Evolutionary conservation across 495 filamentous ascomycete genomes (phyloP).

Genomic region (Ramalina peruviana): DNA sequence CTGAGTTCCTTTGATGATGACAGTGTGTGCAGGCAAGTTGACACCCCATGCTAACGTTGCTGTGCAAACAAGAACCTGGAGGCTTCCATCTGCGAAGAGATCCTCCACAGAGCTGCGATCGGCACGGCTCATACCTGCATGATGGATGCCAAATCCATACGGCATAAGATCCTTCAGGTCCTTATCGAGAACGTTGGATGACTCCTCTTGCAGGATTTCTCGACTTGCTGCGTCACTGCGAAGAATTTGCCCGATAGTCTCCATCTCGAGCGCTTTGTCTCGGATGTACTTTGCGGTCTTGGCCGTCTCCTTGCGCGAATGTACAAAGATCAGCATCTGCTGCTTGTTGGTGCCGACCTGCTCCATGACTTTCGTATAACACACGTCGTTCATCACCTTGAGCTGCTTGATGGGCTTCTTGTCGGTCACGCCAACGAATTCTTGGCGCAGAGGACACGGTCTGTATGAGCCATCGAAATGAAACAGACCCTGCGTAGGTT

Average conservation of each 20-base stretch:
- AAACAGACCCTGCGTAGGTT: conserved; percentile 73
- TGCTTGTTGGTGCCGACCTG: conserved; percentile 82
- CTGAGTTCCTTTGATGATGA: conserved; percentile 95
- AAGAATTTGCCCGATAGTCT: conserved; percentile 92
- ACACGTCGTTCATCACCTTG: conserved; percentile 98
- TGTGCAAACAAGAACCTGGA: conserved; percentile 94
- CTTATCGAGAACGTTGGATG: conserved; percentile 66
- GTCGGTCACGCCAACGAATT: conserved; percentile 95
- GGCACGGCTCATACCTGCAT: conserved; percentile 86
- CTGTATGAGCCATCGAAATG: conserved; percentile 93
- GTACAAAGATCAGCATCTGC: conserved; percentile 98
- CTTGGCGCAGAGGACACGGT: conserved; percentile 85
- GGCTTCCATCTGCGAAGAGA: conserved; percentile 75
- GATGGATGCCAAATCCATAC: conserved; percentile 95
- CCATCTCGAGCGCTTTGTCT: conserved; percentile 89
- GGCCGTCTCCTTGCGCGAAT: conserved; percentile 93
- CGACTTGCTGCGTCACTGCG: conserved; percentile 85
- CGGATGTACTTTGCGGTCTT: conserved; percentile 93
- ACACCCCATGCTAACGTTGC: conserved; percentile 95
- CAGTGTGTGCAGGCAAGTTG: conserved; percentile 85
- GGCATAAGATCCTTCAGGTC: conserved; percentile 91
- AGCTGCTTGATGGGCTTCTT: conserved; percentile 98
- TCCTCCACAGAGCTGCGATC: conserved; percentile 93
- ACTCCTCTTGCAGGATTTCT: conserved; percentile 74
- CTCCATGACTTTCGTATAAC: conserved; percentile 93